A percentile compares a stretch with the other conserved stretches of the same genome.
phyloP scores from a whole-genome alignment of 441 rosid species.

The Croton setiger region DNA sequence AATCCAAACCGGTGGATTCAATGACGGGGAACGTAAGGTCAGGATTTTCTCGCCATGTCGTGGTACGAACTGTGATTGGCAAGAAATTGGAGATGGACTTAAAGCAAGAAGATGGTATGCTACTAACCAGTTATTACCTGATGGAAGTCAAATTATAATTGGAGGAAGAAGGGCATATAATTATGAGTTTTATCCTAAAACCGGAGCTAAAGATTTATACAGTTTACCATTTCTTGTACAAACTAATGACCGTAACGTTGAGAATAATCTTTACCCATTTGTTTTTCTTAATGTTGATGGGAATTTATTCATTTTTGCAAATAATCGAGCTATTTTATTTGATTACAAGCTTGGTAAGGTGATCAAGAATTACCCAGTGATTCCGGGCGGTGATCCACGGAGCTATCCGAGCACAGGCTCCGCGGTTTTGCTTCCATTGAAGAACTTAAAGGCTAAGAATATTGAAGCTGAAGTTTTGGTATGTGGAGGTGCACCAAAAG shows the following conservation, averaged over 20 bases:
- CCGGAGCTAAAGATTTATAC: slow-evolving; percentile 13
- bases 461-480: slow-evolving; percentile 64
- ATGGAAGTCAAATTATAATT: slow-evolving; percentile 57
- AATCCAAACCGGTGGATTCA: slow-evolving; percentile 84
- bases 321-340: slow-evolving; percentile 61
- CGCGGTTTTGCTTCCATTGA: slow-evolving; percentile 69
- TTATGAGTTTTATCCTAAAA: slow-evolving; percentile 58
- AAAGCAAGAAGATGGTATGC: slow-evolving; percentile 76
- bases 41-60: slow-evolving; percentile 54
- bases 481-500: slow-evolving; percentile 80
- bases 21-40: slow-evolving; percentile 63
- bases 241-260: slow-evolving; percentile 43
- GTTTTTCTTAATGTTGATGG: slow-evolving; percentile 72
- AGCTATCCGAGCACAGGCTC: slow-evolving; percentile 91
- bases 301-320: slow-evolving; percentile 73
- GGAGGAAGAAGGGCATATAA: slow-evolving; percentile 78
- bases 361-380: slow-evolving; percentile 48
- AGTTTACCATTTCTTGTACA: slow-evolving; percentile 46
- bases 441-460: slow-evolving; percentile 16
- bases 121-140: slow-evolving; percentile 65
- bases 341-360: slow-evolving; percentile 46
- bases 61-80: slow-evolving; percentile 60
- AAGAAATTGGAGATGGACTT: slow-evolving; percentile 47
- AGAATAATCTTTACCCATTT: slow-evolving; percentile 85
- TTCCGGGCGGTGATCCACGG: slow-evolving; percentile 62